Conservation (phyloP, 2,329 filamentous ascomycete genomes). For the Aspergillus carbonarius region DNA sequence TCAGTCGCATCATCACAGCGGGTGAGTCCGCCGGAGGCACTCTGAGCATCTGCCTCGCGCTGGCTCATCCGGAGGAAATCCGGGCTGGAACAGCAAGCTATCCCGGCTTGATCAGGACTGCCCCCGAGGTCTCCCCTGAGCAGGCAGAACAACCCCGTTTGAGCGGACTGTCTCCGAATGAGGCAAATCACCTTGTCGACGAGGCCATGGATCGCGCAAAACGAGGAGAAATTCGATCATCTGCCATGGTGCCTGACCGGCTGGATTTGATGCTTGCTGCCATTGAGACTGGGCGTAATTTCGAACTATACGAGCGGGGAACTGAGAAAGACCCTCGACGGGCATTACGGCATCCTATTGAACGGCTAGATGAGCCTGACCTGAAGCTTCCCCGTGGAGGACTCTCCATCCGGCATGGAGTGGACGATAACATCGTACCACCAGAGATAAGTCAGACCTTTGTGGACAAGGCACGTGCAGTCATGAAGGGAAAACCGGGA, state of each 20-base stretch:
- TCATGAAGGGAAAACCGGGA: conserved; percentile 23
- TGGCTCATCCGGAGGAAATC: conserved; percentile 31
- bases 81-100: conserved; percentile 33
- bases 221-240: conserved; percentile 7
- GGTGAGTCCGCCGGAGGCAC: conserved; percentile 36
- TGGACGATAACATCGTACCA: conserved; percentile 33
- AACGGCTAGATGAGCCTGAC: conserved; percentile 26
- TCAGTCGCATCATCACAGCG: conserved; percentile 23
- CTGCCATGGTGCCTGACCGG: conserved; percentile 9
- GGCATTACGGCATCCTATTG: conserved; percentile 28
- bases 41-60: conserved; percentile 27
- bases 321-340: conserved; percentile 10
- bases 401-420: conserved; percentile 36
- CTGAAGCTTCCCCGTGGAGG: conserved; percentile 30
- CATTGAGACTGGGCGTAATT: conserved; percentile 18
- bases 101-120: conserved; percentile 30
- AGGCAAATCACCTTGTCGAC: neutral
- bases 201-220: neutral
- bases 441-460: conserved; percentile 29
- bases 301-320: conserved; percentile 20
- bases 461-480: conserved; percentile 22
- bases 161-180: neutral
- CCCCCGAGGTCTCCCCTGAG: conserved; percentile 18
- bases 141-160: conserved; percentile 8
- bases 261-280: conserved; percentile 20